Evolutionary conservation across 768 basidiomycete genomes (phyloP).

Genomic region (Kwoniella bestiolae): DNA sequence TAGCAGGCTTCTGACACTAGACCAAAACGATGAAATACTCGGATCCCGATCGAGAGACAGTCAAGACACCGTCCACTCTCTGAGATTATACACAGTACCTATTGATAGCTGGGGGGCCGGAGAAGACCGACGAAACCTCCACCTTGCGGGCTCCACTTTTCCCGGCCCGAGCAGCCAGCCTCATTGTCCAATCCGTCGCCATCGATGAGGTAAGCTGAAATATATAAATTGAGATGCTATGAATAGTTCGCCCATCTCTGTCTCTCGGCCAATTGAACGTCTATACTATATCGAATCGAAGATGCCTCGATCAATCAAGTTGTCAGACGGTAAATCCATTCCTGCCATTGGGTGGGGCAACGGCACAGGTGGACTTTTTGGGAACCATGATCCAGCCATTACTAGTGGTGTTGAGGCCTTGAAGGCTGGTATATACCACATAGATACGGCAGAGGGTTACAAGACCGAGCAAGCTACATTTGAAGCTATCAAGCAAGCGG

Average conservation of each 20-base stretch:
- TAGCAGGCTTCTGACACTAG: too few species aligned
- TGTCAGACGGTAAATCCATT: slow-evolving; percentile 50
- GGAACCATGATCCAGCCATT: slow-evolving; percentile 33
- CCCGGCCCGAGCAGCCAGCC: too few species aligned
- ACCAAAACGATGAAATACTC: too few species aligned
- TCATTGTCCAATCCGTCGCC: neutral
- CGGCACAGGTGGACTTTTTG: slow-evolving; percentile 28
- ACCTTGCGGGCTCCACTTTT: neutral
- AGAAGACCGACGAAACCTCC: neutral
- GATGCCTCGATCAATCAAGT: slow-evolving; percentile 42
- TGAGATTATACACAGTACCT: neutral
- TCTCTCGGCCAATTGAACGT: neutral
- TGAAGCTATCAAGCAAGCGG: slow-evolving; percentile 29
- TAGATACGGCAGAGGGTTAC: slow-evolving; percentile 53
- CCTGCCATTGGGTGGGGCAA: slow-evolving; percentile 55
- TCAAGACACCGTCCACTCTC: too few species aligned
- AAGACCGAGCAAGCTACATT: slow-evolving; percentile 44
- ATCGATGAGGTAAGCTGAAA: neutral
- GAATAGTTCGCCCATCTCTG: neutral
- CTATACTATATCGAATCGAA: neutral
- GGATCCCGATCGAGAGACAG: too few species aligned
- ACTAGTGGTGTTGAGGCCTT: slow-evolving; percentile 34
- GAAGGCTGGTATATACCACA: slow-evolving; percentile 43
- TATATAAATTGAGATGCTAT: neutral
- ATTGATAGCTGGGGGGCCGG: too few species aligned